Base-by-base conservation (phyloP, 2,329 filamentous ascomycete species). In the Cercospora berteroae region DNA sequence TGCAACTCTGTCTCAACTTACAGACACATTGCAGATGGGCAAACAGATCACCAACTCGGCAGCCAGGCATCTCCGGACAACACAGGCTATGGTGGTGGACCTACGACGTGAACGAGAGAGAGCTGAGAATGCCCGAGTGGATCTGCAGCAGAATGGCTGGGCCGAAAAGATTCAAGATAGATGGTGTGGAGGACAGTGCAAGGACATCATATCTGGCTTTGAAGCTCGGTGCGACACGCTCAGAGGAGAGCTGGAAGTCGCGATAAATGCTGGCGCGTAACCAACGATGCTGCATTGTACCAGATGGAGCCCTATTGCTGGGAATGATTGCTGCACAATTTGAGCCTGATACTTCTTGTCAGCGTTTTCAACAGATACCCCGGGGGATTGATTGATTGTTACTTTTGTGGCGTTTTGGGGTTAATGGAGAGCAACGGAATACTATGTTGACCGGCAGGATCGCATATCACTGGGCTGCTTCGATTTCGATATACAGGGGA, bases 21-120 rank as follows among this genome's bases (percentile, higher is more conserved):
- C 92, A 6, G 95, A 99, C 78, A 94, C 92, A 3, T 84, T 99
- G 36, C 94, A 98, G 79, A 97, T 98, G 90, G 93, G 91, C 33
- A 89, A 93, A 12, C 94, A 98, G 79, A 91, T 92, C 1, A 95
- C 92, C 0, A 90, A 89, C 3, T 90, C 90, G 9, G 95, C 94
- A 1, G 89, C 90, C 2, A 85, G 95, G 64, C 87, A 93, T 55
- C 82, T 99, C 61, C 90, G 90, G 72, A 91, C 88, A 39, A 93
- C 92, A 6, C 91, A 90, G 73, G 94, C 96, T 77, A 87, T 96
- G 68, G 90, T 98, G 1, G 87, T 89, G 1, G 94, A 97, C 74
- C 89, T 97, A 83, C 87, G 89, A 70, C 87, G 88, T 67, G 95
- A 98, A 75, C 89, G 92, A 67, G 93, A 97, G 74, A 84, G 89